Conservation (phyloP, 257 asterid species). For the Agastache rugosa region DNA sequence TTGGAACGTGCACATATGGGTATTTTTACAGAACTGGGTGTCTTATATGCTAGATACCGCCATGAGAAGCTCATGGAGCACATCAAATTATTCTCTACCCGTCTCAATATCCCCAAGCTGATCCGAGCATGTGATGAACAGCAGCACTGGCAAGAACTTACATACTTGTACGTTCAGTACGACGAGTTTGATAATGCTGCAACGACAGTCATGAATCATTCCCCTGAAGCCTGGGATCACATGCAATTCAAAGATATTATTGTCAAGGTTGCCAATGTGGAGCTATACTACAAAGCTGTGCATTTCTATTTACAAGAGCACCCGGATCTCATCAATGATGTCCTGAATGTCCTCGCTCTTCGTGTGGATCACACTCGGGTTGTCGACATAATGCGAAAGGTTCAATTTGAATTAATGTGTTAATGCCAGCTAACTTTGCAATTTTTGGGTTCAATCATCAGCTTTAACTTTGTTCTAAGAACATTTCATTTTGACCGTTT, state of each 20-base stretch:
- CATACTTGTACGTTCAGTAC: conserved; percentile 89
- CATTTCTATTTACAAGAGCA: conserved; percentile 99
- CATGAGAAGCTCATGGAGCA: conserved; percentile 99
- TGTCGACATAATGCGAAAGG: conserved; percentile 96
- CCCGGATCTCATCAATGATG: conserved; percentile 91
- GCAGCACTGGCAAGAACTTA: conserved; percentile 98
- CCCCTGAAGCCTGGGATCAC: conserved; percentile 99
- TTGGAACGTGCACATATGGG: conserved; percentile 99
- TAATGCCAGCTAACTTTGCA: neutral
- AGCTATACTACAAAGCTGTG: conserved; percentile 98
- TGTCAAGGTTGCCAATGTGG: conserved; percentile 98
- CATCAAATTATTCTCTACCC: conserved; percentile 93
- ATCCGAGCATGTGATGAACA: conserved; percentile 99
- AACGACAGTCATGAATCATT: conserved; percentile 98
- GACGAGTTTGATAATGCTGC: conserved; percentile 99
- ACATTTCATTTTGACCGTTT: conserved; percentile 29
- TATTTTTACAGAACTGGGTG: conserved; percentile 97
- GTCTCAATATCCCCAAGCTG: conserved; percentile 97
- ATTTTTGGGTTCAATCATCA: conserved; percentile 9
- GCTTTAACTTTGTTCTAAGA: conserved; percentile 20
- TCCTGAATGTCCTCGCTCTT: conserved; percentile 92
- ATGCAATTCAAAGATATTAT: conserved; percentile 98
- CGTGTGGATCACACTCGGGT: conserved; percentile 94
- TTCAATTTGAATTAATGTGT: conserved; percentile 28
- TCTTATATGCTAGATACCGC: conserved; percentile 97